phyloP scores from a whole-genome alignment of 345 rosid species.

The Clarkia xantiana region DNA sequence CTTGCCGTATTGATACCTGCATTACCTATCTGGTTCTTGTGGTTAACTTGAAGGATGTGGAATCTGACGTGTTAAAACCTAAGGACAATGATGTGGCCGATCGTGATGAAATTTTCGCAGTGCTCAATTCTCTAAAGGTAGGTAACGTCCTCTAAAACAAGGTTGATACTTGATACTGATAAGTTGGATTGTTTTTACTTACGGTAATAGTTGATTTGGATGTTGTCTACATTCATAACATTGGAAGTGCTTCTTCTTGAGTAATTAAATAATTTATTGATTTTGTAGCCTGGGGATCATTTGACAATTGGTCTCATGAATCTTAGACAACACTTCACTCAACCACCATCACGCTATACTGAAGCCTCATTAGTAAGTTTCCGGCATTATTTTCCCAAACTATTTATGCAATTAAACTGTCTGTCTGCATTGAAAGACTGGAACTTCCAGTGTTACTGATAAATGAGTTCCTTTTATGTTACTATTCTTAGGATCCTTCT shows the following conservation, averaged over 20 bases:
- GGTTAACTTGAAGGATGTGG: slow-evolving; percentile 40
- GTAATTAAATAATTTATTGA: slow-evolving; percentile 1
- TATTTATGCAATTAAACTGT: neutral
- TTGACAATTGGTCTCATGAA: slow-evolving; percentile 29
- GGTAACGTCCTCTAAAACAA: neutral
- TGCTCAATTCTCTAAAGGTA: slow-evolving; percentile 58
- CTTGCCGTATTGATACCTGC: too few relatives aligned
- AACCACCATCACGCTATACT: slow-evolving; percentile 71
- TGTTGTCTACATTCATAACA: neutral
- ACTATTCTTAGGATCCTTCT: too few relatives aligned
- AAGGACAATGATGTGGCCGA: slow-evolving; percentile 30
- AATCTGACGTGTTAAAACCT: slow-evolving; percentile 38
- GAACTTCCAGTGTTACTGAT: too few relatives aligned
- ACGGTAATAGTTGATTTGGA: neutral
- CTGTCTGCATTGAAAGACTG: too few relatives aligned
- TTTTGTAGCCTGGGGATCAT: slow-evolving; percentile 50
- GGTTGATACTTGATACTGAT: too few relatives aligned
- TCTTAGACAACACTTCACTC: slow-evolving; percentile 58
- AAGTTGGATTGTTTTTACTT: neutral
- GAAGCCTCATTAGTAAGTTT: slow-evolving; percentile 78
- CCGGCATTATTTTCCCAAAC: slow-evolving; percentile 8
- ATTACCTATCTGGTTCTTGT: neutral
- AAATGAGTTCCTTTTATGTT: too few relatives aligned
- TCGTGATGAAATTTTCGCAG: slow-evolving; percentile 34
- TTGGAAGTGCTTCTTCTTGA: neutral